phyloP scores from a whole-genome alignment of 1,284 basidiomycete genomes.

The Malassezia cuniculi region DNA sequence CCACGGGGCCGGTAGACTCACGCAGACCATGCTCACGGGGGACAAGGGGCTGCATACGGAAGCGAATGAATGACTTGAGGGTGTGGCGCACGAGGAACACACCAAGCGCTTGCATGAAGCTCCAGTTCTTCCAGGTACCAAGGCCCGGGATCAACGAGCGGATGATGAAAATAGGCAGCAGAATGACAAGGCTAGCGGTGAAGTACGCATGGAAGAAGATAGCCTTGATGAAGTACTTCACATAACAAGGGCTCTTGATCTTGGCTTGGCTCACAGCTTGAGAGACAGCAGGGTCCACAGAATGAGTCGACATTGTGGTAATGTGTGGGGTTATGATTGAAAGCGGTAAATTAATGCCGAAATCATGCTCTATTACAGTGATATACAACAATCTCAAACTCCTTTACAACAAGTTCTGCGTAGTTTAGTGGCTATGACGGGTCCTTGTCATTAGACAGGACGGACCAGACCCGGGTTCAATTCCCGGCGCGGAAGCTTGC shows the following conservation, averaged over 20 bases:
- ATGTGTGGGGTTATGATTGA: too few species aligned
- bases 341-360: too few species aligned
- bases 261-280: too few species aligned
- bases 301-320: too few species aligned
- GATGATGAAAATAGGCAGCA: conserved; percentile 25
- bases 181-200: conserved; percentile 21
- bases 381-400: too few species aligned
- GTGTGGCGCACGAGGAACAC: conserved; percentile 25
- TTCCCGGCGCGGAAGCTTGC: conserved; percentile 18
- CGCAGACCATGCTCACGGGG: conserved; percentile 32
- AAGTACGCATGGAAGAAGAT: conserved; percentile 33
- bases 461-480: conserved; percentile 19
- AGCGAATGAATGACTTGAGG: conserved; percentile 26
- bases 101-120: conserved; percentile 21
- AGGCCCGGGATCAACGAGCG: conserved; percentile 22
- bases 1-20: conserved; percentile 26
- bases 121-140: conserved; percentile 19
- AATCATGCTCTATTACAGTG: too few species aligned
- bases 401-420: conserved; percentile 7
- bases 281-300: too few species aligned
- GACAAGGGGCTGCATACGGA: conserved; percentile 30
- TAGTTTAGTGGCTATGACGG: conserved; percentile 20
- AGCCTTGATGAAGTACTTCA: conserved; percentile 2
- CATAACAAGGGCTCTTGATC: too few species aligned
- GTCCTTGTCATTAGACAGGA: conserved; percentile 12